Base-by-base conservation (phyloP, 2,329 filamentous ascomycete genomes). In the Tolypocladium pustulatum region DNA sequence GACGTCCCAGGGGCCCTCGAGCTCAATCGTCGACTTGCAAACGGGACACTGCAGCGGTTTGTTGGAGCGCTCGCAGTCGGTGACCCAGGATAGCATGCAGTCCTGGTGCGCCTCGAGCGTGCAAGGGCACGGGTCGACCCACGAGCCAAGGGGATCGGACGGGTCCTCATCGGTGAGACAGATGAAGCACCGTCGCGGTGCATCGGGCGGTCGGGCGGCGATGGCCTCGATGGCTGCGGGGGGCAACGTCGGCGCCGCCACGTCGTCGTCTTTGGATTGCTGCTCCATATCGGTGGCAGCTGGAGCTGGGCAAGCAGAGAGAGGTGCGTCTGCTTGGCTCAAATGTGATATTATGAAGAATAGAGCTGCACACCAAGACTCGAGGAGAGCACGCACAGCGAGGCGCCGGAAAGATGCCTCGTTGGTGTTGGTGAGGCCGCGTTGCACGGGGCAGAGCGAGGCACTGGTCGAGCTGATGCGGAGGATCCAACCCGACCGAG, bases 111-210 rank as follows among this genome's bases (percentile, higher is more conserved):
- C 94, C 58, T 90, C 89, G 43, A 99, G 80, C 15, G 90, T 91
- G 73, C 94, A 99, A 0, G 88, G 88, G 70, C 94, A 99, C 1
- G 94, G 92, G 58, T 88, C 89, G 52, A 90, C 86, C 93, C 94
- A 99, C 58, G 76, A 72, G 53, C 74, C 70, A 4, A 80, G 77
- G 10, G 78, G 67, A 25, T 75, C 71, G 12, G 70, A 72, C 43
- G 83, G 78, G 32, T 75, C 75, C 62, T 84, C 76, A 55, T 83
- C 83, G 62, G 76, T 78, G 36, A 86, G 77, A 68, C 84, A 87
- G 66, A 87, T 84, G 73, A 85, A 87, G 75, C 84, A 87, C 66
- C 76, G 77, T 55, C 75, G 74, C 22, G 68, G 70, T 4, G 66
- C 60, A 43, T 73, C 67, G 51, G 61, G 58, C 6, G 62, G 58